Base-by-base conservation (phyloP, 169 alveolate genomes). In the Eimeria maxima region DNA sequence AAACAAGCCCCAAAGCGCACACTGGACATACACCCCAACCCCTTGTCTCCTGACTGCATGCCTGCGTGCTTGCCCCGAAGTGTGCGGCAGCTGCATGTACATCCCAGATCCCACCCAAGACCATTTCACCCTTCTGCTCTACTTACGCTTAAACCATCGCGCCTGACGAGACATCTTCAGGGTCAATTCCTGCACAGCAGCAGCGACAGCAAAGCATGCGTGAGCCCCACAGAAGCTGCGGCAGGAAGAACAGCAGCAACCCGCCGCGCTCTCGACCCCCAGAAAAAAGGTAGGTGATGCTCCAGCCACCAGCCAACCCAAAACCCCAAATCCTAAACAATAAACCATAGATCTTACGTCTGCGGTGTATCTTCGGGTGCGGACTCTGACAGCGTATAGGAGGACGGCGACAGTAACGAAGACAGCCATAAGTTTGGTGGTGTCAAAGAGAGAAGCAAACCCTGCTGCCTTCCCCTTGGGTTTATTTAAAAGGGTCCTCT, bases 141-240 rank as follows among this genome's bases (percentile, higher is more conserved):
- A 84, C 78, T 27, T 60, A 84, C 93, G 93, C 53, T 53, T 57
- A 33, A 84, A 84, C 78, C 80, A 53, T 10, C 78, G 60, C 10
- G 93, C 76, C 78, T 60, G 90, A 45, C 90, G 63, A 57, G 80
- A 60, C 73, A 84, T 84, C 93, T 53, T 57, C 57, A 53, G 24
- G 27, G 73, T 84, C 55, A 60, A 57, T 18, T 60, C 93, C 78
- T 84, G 65, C 86, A 16, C 63, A 53, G 63, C 63, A 53, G 63
- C 63, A 53, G 63, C 63, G 18, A 16, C 63, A 53, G 63, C 11
- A 16, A 53, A 11, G 63, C 63, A 53, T 53, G 63, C 63, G 18
- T 11, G 63, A 53, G 18, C 63, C 63, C 11, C 0, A 18, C 57
- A 38, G 86, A 50, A 33, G 86, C 57, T 33, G 27, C 84, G 29